Evolutionary conservation across 2,329 filamentous ascomycete genomes (phyloP).

Genomic region (Biscogniauxia sp.): DNA sequence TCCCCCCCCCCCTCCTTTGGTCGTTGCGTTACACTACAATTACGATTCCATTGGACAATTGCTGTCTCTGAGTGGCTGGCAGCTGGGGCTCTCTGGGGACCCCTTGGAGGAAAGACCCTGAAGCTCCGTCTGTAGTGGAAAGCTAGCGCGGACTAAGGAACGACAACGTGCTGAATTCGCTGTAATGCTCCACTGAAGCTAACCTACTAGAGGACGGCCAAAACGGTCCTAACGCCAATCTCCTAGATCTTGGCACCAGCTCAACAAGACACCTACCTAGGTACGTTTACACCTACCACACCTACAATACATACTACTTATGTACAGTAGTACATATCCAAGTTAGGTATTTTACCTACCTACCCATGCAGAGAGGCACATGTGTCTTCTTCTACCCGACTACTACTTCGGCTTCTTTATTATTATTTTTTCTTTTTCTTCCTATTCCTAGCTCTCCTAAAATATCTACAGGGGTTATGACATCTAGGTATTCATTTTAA

Average conservation of each 20-base stretch:
- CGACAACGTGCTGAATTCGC: background rate
- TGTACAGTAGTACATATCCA: too few species aligned
- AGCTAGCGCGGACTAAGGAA: background rate
- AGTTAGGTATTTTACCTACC: too few species aligned
- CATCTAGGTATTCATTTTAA: too few species aligned
- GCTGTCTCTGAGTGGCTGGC: slow-evolving; percentile 20
- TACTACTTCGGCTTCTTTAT: too few species aligned
- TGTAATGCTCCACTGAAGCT: background rate
- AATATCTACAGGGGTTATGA: too few species aligned
- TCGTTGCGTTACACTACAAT: slow-evolving; percentile 5
- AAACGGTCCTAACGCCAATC: background rate
- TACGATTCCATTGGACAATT: slow-evolving; percentile 14
- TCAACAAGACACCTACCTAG: background rate
- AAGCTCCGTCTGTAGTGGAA: slow-evolving; percentile 7
- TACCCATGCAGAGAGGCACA: background rate
- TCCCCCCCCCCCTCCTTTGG: slow-evolving; percentile 14
- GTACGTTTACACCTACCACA: too few species aligned
- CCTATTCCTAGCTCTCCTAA: too few species aligned
- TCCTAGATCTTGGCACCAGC: background rate
- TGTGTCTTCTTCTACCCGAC: background rate
- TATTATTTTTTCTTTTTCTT: background rate
- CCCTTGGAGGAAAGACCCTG: slow-evolving; percentile 8
- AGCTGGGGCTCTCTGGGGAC: slow-evolving; percentile 2
- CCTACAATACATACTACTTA: too few species aligned
- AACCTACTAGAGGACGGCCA: background rate